phyloP scores from a whole-genome alignment of 139 green algal genomes.

The Chlorella sp. region DNA sequence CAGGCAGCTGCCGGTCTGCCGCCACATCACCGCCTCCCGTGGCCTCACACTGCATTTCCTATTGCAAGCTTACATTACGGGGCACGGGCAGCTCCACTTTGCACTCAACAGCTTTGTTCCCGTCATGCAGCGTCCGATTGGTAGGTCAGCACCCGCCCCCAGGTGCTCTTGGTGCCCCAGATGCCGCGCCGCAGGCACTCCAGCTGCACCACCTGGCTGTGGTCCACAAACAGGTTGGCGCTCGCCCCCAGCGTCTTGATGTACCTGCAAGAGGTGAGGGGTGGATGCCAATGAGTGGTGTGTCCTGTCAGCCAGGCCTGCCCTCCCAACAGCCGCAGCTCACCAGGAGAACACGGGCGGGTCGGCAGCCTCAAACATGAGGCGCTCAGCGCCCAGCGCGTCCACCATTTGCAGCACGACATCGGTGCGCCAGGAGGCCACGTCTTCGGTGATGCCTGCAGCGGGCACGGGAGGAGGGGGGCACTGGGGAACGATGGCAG shows the following conservation, averaged over 20 bases:
- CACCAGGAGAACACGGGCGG: constrained; percentile 45
- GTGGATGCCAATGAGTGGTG: too few relatives aligned
- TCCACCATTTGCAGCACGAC: constrained; percentile 60
- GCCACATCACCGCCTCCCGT: too few relatives aligned
- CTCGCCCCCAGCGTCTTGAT: constrained; percentile 24
- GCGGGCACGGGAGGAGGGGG: not conserved
- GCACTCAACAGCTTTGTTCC: too few relatives aligned
- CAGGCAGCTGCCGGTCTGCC: too few relatives aligned
- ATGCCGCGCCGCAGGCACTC: constrained; percentile 49
- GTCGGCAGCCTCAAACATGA: constrained; percentile 61
- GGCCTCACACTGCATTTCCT: too few relatives aligned
- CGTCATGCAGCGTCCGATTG: too few relatives aligned
- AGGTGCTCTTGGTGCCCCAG: constrained; percentile 45
- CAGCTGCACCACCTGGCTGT: constrained; percentile 44
- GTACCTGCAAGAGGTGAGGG: constrained; percentile 1
- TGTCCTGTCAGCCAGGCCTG: too few relatives aligned
- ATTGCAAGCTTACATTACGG: too few relatives aligned
- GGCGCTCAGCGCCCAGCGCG: constrained; percentile 69
- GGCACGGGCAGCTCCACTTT: too few relatives aligned
- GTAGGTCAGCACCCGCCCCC: constrained; percentile 26
- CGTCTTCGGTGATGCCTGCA: constrained; percentile 49
- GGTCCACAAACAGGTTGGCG: constrained; percentile 54
- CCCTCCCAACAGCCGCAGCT: too few relatives aligned
- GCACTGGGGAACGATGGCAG: not conserved
- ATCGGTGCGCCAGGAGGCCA: constrained; percentile 62